A percentile compares a stretch with the other conserved stretches of the same genome.
Evolutionary conservation across 2,329 filamentous ascomycete species (phyloP).

Genomic region (Phaeophleospora eucalypticola): DNA sequence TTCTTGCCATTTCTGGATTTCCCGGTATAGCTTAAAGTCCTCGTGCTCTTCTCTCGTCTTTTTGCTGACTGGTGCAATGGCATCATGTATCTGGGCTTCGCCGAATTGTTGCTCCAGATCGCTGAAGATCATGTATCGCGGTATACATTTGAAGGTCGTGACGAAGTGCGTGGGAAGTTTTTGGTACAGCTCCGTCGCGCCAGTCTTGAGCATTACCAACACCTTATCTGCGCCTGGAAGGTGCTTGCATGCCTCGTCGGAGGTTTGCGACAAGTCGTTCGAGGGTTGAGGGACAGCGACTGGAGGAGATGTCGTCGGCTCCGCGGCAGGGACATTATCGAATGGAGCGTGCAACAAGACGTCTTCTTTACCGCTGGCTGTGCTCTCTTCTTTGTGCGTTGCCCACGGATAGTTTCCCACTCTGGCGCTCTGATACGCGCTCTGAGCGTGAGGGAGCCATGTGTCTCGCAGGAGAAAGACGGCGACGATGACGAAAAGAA

Average conservation of each 20-base stretch:
- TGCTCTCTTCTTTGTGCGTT: background rate
- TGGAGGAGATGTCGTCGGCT: too few species aligned
- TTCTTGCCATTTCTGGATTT: slow-evolving; percentile 28
- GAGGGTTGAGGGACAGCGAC: background rate
- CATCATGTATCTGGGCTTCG: slow-evolving; percentile 37
- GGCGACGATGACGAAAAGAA: slow-evolving; percentile 23
- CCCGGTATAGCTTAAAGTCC: slow-evolving; percentile 34
- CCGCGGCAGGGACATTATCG: background rate
- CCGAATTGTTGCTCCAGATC: slow-evolving; percentile 47
- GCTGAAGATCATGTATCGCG: slow-evolving; percentile 46
- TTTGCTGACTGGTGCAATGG: slow-evolving; percentile 29
- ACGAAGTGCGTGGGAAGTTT: slow-evolving; percentile 55
- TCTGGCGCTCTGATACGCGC: slow-evolving; percentile 5
- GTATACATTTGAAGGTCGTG: slow-evolving; percentile 51
- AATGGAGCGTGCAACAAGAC: background rate
- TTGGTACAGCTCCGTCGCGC: slow-evolving; percentile 53
- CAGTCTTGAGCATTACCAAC: slow-evolving; percentile 57
- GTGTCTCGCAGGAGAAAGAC: slow-evolving; percentile 26
- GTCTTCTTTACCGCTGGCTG: slow-evolving; percentile 1
- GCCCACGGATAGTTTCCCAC: background rate
- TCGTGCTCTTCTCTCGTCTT: slow-evolving; percentile 27
- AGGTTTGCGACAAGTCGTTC: background rate
- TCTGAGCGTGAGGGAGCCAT: slow-evolving; percentile 20
- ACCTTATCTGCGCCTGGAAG: slow-evolving; percentile 44
- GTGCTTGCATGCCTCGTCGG: slow-evolving; percentile 16